Evolutionary conservation across 257 asterid species (phyloP).

Genomic region (Gardenia jasminoides): DNA sequence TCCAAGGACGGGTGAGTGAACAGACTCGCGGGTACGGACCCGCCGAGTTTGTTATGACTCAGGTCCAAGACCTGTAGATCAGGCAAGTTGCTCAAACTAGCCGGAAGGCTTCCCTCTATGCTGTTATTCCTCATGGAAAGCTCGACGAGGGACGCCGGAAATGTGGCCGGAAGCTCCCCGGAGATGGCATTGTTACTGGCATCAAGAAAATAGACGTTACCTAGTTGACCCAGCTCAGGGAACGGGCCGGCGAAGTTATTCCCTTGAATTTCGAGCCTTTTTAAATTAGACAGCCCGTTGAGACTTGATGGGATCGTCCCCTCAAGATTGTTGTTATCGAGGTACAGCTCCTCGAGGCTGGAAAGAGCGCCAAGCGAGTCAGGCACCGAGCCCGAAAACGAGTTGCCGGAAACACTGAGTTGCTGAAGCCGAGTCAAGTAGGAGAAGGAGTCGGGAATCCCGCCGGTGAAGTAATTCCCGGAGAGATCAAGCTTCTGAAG

Average conservation of each 20-base stretch:
- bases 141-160: conserved; percentile 56
- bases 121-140: conserved; percentile 53
- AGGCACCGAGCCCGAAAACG: conserved; percentile 53
- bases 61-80: conserved; percentile 66
- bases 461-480: conserved; percentile 49
- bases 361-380: conserved; percentile 45
- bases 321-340: conserved; percentile 54
- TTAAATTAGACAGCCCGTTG: conserved; percentile 54
- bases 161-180: conserved; percentile 50
- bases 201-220: conserved; percentile 44
- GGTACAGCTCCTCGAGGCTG: conserved; percentile 49
- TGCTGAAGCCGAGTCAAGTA: conserved; percentile 37
- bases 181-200: conserved; percentile 71
- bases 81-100: conserved; percentile 16
- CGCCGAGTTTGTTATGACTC: conserved; percentile 69
- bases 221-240: conserved; percentile 57
- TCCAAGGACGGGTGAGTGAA: conserved; percentile 69
- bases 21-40: conserved; percentile 59
- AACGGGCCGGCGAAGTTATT: conserved; percentile 49
- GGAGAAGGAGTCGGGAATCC: conserved; percentile 59
- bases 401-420: conserved; percentile 59
- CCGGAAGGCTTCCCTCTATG: conserved; percentile 52
- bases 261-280: conserved; percentile 66
- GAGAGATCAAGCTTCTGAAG: conserved; percentile 60
- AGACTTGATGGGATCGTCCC: conserved; percentile 47